A percentile compares a stretch with the other conserved stretches of the same genome.
Conservation (phyloP, 768 basidiomycete species). For the Tylopilus vinaceipallidus region DNA sequence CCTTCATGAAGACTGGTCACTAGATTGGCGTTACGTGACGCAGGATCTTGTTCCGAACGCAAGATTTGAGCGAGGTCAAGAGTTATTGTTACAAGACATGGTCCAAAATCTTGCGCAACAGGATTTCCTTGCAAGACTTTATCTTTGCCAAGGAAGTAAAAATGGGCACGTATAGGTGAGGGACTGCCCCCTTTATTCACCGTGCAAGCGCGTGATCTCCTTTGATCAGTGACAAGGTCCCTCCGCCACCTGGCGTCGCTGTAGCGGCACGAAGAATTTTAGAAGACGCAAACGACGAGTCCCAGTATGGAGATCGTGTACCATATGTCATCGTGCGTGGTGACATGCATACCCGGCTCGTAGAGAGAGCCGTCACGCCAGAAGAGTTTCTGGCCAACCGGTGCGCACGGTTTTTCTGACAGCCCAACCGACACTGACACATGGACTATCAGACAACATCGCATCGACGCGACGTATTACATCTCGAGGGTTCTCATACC, state of each 20-base stretch:
- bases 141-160: slow-evolving; percentile 92
- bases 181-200: no score
- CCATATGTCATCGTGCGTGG: slow-evolving; percentile 84
- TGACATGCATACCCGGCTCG: slow-evolving; percentile 58
- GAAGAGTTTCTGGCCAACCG: slow-evolving; percentile 62
- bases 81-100: slow-evolving; percentile 83
- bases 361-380: slow-evolving; percentile 75
- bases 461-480: slow-evolving; percentile 88
- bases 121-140: slow-evolving; percentile 86
- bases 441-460: slow-evolving; percentile 47
- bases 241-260: slow-evolving; percentile 89
- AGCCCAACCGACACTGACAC: background rate
- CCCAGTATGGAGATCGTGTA: slow-evolving; percentile 91
- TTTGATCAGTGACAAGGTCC: slow-evolving; percentile 64
- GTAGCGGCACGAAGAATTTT: slow-evolving; percentile 77
- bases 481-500: slow-evolving; percentile 85
- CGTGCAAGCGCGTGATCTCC: no score
- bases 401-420: slow-evolving; percentile 36
- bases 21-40: background rate
- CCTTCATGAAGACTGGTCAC: background rate
- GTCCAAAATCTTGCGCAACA: slow-evolving; percentile 79
- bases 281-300: slow-evolving; percentile 76
- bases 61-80: slow-evolving; percentile 88
- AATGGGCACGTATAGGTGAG: slow-evolving; percentile 89
- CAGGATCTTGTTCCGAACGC: slow-evolving; percentile 87